Evolutionary conservation across 2,329 filamentous ascomycete species (phyloP).

Genomic region (Monosporascus ibericus): DNA sequence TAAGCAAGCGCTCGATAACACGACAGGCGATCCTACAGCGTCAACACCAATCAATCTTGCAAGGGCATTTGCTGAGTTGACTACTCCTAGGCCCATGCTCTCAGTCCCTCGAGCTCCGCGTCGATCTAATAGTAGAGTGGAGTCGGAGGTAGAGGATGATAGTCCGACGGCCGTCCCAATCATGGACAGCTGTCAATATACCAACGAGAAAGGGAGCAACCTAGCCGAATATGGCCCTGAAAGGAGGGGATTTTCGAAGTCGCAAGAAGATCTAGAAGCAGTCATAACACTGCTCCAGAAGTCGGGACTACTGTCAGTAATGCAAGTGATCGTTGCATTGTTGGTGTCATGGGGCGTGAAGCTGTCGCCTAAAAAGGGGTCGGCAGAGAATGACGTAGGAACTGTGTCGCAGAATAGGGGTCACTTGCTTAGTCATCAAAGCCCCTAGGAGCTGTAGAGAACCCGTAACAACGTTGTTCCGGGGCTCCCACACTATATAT

Average conservation of each 20-base stretch:
- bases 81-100: neutral
- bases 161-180: neutral
- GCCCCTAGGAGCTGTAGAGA: too few species aligned
- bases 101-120: neutral
- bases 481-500: too few species aligned
- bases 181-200: neutral
- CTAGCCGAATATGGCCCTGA: neutral
- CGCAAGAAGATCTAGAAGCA: neutral
- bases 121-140: neutral
- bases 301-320: neutral
- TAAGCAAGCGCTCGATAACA: neutral
- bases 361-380: neutral
- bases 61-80: neutral
- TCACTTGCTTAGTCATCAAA: too few species aligned
- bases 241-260: neutral
- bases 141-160: neutral
- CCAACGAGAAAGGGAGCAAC: neutral
- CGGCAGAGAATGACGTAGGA: too few species aligned
- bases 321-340: neutral
- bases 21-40: neutral
- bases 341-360: neutral
- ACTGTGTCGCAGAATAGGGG: too few species aligned
- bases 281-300: neutral
- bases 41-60: neutral
- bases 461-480: too few species aligned